These are phyloP conservation scores for Alternaria incomplexa DNA, from an alignment of 2,329 filamentous ascomycete species.

Conservation along the genomic window DNA sequence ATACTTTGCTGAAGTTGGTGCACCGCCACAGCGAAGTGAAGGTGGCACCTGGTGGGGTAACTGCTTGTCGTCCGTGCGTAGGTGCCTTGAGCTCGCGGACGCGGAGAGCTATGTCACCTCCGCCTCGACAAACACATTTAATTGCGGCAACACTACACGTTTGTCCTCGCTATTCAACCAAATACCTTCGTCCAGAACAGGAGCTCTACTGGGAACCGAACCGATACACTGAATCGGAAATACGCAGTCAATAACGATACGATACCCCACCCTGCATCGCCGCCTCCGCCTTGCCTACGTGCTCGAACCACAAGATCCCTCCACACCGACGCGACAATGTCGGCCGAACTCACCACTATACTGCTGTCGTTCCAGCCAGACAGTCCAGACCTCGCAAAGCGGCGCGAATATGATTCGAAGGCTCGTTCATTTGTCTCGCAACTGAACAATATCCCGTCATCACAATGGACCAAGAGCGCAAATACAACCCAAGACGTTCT, in stretches of 20 bases:
- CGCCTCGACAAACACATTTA: slow-evolving; percentile 7
- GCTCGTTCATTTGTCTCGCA: slow-evolving; percentile 44
- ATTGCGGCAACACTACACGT: not conserved
- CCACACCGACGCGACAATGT: slow-evolving; percentile 27
- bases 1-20: not conserved
- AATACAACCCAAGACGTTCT: slow-evolving; percentile 51
- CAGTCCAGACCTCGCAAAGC: slow-evolving; percentile 37
- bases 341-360: slow-evolving; percentile 35
- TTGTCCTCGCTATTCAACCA: not conserved
- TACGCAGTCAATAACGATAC: not conserved
- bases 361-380: slow-evolving; percentile 47
- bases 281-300: slow-evolving; percentile 13
- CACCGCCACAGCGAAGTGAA: slow-evolving; percentile 15
- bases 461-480: slow-evolving; percentile 43
- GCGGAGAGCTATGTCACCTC: slow-evolving; percentile 29
- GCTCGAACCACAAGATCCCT: slow-evolving; percentile 6
- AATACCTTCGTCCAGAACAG: not conserved
- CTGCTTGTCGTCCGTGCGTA: slow-evolving; percentile 15
- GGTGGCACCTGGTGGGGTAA: slow-evolving; percentile 6
- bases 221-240: not conserved
- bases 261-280: slow-evolving; percentile 31
- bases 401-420: slow-evolving; percentile 49
- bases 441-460: slow-evolving; percentile 40
- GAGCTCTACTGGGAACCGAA: not conserved
- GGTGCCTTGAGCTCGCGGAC: slow-evolving; percentile 34